These are phyloP conservation scores for Leccinum subspadiceum DNA, from an alignment of 1,284 basidiomycete genomes.

Conservation along the genomic window DNA sequence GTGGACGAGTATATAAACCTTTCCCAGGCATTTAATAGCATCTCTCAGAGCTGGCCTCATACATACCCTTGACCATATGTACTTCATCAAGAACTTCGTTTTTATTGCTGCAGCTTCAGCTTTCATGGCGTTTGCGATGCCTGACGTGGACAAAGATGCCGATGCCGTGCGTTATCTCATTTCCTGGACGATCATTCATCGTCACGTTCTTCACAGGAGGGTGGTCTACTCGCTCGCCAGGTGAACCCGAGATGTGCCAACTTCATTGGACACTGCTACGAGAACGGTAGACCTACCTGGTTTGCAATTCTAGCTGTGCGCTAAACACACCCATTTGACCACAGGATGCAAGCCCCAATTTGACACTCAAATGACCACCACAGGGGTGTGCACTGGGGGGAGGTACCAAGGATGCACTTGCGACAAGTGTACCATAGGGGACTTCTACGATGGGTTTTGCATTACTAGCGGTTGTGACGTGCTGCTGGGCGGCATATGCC, in stretches of 20 bases:
- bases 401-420: slow-evolving; percentile 1
- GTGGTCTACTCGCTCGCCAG: slow-evolving; percentile 1
- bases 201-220: not conserved
- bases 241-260: slow-evolving; percentile 1
- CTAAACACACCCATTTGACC: not conserved
- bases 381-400: not conserved
- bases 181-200: not conserved
- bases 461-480: not conserved
- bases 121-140: slow-evolving; percentile 5
- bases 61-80: not conserved
- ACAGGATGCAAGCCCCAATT: not conserved
- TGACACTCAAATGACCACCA: not conserved
- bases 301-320: not conserved
- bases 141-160: not conserved
- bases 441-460: not conserved
- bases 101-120: slow-evolving; percentile 1
- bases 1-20: not conserved
- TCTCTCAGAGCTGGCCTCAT: not conserved
- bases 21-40: not conserved
- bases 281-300: not conserved
- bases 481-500: not conserved
- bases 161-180: slow-evolving; percentile 2
- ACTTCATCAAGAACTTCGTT: slow-evolving; percentile 2
- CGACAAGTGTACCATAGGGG: not conserved
- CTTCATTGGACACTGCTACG: slow-evolving; percentile 3